Base-by-base conservation (phyloP, 805 yeast species). In the Saccharomyces kudriavzevii region DNA sequence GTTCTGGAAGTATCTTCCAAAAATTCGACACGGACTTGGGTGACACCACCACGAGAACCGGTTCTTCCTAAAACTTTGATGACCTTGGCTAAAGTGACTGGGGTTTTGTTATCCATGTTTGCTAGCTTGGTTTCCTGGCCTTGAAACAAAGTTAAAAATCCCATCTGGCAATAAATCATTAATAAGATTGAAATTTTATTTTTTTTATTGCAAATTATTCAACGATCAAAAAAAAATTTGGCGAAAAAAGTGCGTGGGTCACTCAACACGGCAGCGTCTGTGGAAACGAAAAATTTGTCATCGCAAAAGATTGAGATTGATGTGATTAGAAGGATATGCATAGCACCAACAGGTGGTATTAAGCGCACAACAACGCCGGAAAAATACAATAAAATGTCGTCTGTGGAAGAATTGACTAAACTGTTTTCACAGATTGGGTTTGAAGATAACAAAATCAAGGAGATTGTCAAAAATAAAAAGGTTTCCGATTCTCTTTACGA, bases 41-140 rank as follows among this genome's bases (percentile, higher is more conserved):
- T 89, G 79, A 89, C 96, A 84, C 97, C 97, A 87, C 98, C 98
- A 83, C 98, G 92, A 77, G 99, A 92, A 77, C 99, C 99, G 86
- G 99, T 92, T 82, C 99, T 92, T 78, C 98, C 98, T 80, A 92
- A 85, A 78, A 92, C 98, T 84, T 92, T 94, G 81, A 89, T 89
- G 76, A 92, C 99, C 85, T 92, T 92, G 77, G 98, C 99, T 80
- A 92, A 89, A 83, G 96, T 94, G 74, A 92, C 97, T 76, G 96
- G 96, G 78, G 89, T 84, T 79, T 84, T 74, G 72, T 77, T 61
- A 63, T 70, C 73, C 73, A 69, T 68, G 52, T 53, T 63, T 54
- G 43, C 43, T 35, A 17, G 43, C 43, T 35, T 35, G 43, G 43
- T 35, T 35, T 35, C 22, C 43, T 35, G 24, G 13, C 4, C 17